Percentiles rank a stretch among this genome's conserved stretches.
Evolutionary conservation across 2,329 filamentous ascomycete genomes (phyloP).

Genomic region (Alternaria triticimaculans): DNA sequence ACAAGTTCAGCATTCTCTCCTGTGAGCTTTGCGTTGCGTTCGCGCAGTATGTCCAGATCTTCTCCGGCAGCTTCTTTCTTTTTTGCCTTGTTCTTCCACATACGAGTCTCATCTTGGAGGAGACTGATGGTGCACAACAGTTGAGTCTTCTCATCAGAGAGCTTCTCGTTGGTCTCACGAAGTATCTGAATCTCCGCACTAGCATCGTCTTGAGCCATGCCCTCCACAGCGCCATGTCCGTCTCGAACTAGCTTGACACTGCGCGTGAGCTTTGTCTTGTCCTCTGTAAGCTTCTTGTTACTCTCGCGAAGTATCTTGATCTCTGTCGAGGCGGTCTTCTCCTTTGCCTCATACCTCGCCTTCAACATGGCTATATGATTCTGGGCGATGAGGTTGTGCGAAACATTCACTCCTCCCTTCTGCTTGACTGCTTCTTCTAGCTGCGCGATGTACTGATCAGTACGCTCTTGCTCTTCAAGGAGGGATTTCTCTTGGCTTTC

Average conservation of each 20-base stretch:
- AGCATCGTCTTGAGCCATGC: not conserved
- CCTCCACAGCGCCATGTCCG: not conserved
- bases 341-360: not conserved
- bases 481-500: not conserved
- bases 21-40: not conserved
- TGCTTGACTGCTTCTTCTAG: conserved; percentile 3
- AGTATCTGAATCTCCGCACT: not conserved
- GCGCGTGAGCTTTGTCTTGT: not conserved
- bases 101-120: not conserved
- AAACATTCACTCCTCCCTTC: not conserved
- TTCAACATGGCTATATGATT: conserved; percentile 1
- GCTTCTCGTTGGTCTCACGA: not conserved
- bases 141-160: not conserved
- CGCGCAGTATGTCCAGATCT: not conserved
- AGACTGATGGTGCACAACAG: not conserved
- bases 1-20: not conserved
- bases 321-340: not conserved
- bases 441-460: conserved; percentile 1
- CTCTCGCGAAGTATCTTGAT: conserved; percentile 1
- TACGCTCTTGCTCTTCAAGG: not conserved
- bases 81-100: not conserved
- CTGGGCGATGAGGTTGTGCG: not conserved
- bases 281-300: not conserved
- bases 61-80: not conserved
- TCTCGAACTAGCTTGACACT: not conserved